Evolutionary conservation across 1,284 basidiomycete species (phyloP).

Genomic region (Peniophora sp.): DNA sequence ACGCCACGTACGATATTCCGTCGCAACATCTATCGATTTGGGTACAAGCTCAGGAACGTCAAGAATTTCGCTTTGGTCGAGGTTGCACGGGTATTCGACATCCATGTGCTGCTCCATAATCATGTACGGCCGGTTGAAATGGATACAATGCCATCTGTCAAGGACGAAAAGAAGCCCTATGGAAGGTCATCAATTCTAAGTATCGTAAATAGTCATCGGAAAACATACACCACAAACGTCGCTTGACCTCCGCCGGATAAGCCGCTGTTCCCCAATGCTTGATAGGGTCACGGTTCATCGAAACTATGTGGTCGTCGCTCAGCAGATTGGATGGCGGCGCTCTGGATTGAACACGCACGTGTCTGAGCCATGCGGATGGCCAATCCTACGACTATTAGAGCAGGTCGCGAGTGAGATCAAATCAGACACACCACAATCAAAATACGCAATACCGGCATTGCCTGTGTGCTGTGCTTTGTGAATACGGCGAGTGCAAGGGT

Average conservation of each 20-base stretch:
- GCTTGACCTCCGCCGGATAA: slow-evolving; percentile 14
- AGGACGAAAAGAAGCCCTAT: slow-evolving; percentile 13
- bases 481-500: background rate
- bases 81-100: slow-evolving; percentile 14
- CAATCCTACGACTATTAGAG: slow-evolving; percentile 8
- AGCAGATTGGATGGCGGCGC: background rate
- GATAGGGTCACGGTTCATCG: slow-evolving; percentile 15
- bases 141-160: slow-evolving; percentile 12
- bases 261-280: slow-evolving; percentile 14
- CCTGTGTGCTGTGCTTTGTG: slow-evolving; percentile 12
- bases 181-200: background rate
- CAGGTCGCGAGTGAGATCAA: too few species aligned
- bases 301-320: slow-evolving; percentile 9
- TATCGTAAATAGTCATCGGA: background rate
- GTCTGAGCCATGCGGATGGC: slow-evolving; percentile 18
- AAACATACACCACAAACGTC: slow-evolving; percentile 17
- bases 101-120: slow-evolving; percentile 17
- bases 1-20: slow-evolving; percentile 12
- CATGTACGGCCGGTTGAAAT: slow-evolving; percentile 15
- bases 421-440: too few species aligned
- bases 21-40: slow-evolving; percentile 12
- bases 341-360: slow-evolving; percentile 5
- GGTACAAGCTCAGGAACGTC: slow-evolving; percentile 8
- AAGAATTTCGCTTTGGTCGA: slow-evolving; percentile 12
- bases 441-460: slow-evolving; percentile 8